Evolutionary conservation across 2,329 filamentous ascomycete genomes (phyloP).

Genomic region (Talaromyces pinophilus): DNA sequence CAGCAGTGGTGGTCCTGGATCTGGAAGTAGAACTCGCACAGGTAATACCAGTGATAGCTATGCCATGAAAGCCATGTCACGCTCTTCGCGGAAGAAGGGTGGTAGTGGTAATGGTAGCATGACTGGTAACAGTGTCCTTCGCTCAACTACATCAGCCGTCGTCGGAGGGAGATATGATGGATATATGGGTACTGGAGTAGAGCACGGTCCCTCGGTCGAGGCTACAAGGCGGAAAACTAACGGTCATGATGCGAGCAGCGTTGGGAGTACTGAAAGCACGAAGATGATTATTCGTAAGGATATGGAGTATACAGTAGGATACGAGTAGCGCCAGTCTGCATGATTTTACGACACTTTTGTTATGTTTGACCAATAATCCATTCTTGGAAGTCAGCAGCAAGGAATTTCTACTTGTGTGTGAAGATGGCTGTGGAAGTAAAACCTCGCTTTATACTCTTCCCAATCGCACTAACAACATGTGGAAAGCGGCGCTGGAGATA

Average conservation of each 20-base stretch:
- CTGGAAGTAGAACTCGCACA: slow-evolving; percentile 30
- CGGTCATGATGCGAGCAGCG: slow-evolving; percentile 21
- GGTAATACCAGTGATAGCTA: slow-evolving; percentile 27
- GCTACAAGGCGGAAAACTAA: slow-evolving; percentile 1
- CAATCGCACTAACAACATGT: no score
- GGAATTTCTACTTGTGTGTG: not conserved
- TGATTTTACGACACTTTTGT: not conserved
- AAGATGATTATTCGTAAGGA: slow-evolving; percentile 41
- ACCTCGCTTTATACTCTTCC: no score
- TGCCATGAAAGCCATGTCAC: slow-evolving; percentile 27
- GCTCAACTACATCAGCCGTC: slow-evolving; percentile 12
- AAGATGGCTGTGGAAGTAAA: no score
- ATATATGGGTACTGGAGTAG: not conserved
- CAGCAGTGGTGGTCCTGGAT: not conserved
- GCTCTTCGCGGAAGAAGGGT: not conserved
- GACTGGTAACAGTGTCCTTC: slow-evolving; percentile 1
- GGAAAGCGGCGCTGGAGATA: no score
- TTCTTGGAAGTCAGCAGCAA: not conserved
- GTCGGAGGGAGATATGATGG: slow-evolving; percentile 3
- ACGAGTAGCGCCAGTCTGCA: slow-evolving; percentile 28
- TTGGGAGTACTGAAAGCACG: slow-evolving; percentile 25
- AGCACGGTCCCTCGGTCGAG: not conserved
- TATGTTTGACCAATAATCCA: not conserved
- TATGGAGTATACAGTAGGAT: slow-evolving; percentile 29
- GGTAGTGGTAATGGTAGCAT: not conserved